phyloP scores from a whole-genome alignment of 106 monocot species.

The Acorus gramineus region DNA sequence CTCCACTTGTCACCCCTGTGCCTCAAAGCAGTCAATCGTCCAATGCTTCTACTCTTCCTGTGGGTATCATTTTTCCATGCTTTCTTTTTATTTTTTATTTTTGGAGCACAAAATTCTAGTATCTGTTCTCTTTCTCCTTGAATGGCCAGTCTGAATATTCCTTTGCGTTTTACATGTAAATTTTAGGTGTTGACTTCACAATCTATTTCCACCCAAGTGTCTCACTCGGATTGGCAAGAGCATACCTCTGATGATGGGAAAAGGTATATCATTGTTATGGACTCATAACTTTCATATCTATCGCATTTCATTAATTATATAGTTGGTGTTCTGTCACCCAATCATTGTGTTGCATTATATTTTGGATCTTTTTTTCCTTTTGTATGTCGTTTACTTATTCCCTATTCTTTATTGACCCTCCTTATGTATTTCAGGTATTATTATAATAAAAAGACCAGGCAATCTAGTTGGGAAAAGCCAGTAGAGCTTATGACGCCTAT shows the following conservation, averaged over 20 bases:
- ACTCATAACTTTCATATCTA: not conserved
- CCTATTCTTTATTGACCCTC: not conserved
- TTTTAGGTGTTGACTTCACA: constrained; percentile 26
- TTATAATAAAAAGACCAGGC: constrained; percentile 88
- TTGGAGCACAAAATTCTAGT: not conserved
- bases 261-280: constrained; percentile 35
- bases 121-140: not conserved
- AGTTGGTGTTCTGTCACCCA: no score
- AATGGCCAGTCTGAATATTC: not conserved
- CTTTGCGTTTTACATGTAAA: not conserved
- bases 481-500: constrained; percentile 85
- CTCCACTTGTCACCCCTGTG: constrained; percentile 29
- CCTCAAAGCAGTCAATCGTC: constrained; percentile 27
- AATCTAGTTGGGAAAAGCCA: constrained; percentile 98
- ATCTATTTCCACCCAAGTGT: constrained; percentile 20
- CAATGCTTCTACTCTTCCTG: constrained; percentile 20
- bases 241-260: constrained; percentile 86
- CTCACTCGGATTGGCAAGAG: constrained; percentile 88
- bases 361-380: not conserved
- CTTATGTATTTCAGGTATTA: constrained; percentile 52
- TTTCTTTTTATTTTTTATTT: not conserved
- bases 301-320: not conserved
- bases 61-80: constrained; percentile 22
- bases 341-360: not conserved
- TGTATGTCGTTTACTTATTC: not conserved